Conservation (phyloP, 2,329 filamentous ascomycete species). For the Ceratocystis cubensis region DNA sequence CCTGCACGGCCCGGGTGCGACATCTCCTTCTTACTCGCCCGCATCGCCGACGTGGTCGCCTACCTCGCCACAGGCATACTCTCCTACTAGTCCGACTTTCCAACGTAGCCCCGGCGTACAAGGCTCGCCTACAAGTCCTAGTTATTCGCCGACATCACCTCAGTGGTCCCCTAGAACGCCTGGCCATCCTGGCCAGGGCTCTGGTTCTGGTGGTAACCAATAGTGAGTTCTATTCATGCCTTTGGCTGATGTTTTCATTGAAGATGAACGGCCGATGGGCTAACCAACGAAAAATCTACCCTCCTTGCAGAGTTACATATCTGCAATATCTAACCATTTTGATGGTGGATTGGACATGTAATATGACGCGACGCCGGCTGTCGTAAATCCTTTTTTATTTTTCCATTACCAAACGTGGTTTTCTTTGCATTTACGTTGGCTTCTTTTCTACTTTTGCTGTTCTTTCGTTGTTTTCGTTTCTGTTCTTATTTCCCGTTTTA, state of each 20-base stretch:
- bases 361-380: constrained; percentile 14
- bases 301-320: constrained; percentile 31
- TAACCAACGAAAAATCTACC: constrained; percentile 25
- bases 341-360: constrained; percentile 3
- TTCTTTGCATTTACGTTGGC: constrained; percentile 21
- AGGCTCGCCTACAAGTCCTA: constrained; percentile 54
- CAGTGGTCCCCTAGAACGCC: constrained; percentile 37
- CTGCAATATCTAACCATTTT: constrained; percentile 4
- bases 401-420: constrained; percentile 8
- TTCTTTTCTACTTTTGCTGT: constrained; percentile 17
- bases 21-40: constrained; percentile 52
- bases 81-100: constrained; percentile 51
- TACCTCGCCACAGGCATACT: constrained; percentile 54
- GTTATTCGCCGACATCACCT: constrained; percentile 55
- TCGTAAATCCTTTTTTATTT: constrained; percentile 10
- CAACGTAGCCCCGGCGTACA: constrained; percentile 41
- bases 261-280: constrained; percentile 6
- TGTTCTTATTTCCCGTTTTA: constrained; percentile 6
- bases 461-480: constrained; percentile 19
- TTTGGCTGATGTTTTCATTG: neutral
- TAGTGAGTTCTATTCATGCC: constrained; percentile 24
- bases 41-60: constrained; percentile 69
- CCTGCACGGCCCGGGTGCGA: constrained; percentile 33
- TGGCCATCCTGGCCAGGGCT: constrained; percentile 27
- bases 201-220: constrained; percentile 31